These are phyloP conservation scores for Fusarium cyanostomum DNA, from an alignment of 2,329 filamentous ascomycete genomes.

Conservation along the genomic window DNA sequence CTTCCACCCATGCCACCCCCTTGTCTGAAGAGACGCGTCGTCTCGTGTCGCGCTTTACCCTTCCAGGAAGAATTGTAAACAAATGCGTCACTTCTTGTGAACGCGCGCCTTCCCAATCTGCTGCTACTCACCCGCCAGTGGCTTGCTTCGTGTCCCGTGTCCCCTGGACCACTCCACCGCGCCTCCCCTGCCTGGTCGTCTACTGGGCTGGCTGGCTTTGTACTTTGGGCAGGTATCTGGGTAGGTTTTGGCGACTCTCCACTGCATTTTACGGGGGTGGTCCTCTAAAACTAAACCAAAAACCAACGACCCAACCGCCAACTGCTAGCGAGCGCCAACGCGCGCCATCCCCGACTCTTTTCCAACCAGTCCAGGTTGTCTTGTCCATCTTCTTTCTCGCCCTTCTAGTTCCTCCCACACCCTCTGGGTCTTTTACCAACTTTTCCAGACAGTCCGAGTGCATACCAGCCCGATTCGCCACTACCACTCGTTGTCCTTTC, in stretches of 20 bases:
- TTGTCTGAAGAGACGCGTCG: slow-evolving; percentile 46
- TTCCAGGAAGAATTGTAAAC: slow-evolving; percentile 48
- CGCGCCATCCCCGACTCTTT: slow-evolving; percentile 37
- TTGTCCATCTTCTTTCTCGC: slow-evolving; percentile 28
- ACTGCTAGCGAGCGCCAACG: slow-evolving; percentile 33
- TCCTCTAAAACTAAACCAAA: slow-evolving; percentile 2
- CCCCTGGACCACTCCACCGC: background rate
- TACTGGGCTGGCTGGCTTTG: background rate
- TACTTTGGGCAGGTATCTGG: background rate
- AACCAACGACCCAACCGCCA: slow-evolving; percentile 16
- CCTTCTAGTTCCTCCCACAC: slow-evolving; percentile 39
- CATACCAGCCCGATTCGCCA: slow-evolving; percentile 44
- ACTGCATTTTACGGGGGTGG: slow-evolving; percentile 29
- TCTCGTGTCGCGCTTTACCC: slow-evolving; percentile 45
- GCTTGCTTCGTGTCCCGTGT: slow-evolving; percentile 11
- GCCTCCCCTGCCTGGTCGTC: slow-evolving; percentile 14
- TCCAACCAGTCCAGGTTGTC: slow-evolving; percentile 30
- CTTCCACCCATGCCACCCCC: slow-evolving; percentile 28
- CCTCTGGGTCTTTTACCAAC: slow-evolving; percentile 36
- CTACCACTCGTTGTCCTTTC: slow-evolving; percentile 41
- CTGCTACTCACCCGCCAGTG: slow-evolving; percentile 23
- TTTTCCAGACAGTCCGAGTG: slow-evolving; percentile 40
- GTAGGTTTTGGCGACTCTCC: slow-evolving; percentile 20
- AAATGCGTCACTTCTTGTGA: slow-evolving; percentile 48
- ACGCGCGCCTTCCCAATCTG: slow-evolving; percentile 26